Conservation (phyloP, 2,329 filamentous ascomycete genomes). For the Tolypocladium pustulatum region DNA sequence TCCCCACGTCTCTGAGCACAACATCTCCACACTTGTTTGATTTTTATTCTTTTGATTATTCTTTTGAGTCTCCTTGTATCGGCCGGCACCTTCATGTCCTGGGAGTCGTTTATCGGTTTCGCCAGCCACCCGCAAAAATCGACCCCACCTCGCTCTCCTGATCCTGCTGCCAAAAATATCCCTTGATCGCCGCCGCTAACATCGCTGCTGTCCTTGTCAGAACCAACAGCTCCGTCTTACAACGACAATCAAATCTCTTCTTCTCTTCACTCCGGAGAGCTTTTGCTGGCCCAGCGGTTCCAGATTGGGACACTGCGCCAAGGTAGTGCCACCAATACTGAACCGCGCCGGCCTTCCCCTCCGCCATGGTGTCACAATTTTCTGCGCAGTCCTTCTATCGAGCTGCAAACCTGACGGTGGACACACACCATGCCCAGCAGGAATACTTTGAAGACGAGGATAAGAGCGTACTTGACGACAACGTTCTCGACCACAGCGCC, state of each 20-base stretch:
- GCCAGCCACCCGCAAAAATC: not conserved
- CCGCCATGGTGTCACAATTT: conserved; percentile 40
- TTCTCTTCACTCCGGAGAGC: not conserved
- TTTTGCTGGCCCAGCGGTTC: not conserved
- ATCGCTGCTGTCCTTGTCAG: not conserved
- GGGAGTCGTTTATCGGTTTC: not conserved
- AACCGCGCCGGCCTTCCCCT: not conserved
- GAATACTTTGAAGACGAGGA: conserved; percentile 53
- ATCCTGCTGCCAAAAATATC: not conserved
- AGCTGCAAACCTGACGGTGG: conserved; percentile 38
- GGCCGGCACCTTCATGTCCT: too few species aligned
- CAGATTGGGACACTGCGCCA: not conserved
- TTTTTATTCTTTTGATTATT: not conserved
- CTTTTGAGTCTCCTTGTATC: too few species aligned
- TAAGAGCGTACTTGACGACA: conserved; percentile 48
- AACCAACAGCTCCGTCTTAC: not conserved
- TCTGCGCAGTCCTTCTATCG: conserved; percentile 41
- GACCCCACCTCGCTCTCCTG: not conserved
- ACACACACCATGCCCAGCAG: conserved; percentile 37
- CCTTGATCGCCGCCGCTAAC: not conserved
- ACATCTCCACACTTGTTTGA: not conserved
- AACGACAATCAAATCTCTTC: not conserved
- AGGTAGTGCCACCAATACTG: not conserved
- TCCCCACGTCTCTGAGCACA: not conserved
- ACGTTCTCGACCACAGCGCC: conserved; percentile 46